phyloP scores from a whole-genome alignment of 1,139 yeast species.

The Fermentozyma sake region DNA sequence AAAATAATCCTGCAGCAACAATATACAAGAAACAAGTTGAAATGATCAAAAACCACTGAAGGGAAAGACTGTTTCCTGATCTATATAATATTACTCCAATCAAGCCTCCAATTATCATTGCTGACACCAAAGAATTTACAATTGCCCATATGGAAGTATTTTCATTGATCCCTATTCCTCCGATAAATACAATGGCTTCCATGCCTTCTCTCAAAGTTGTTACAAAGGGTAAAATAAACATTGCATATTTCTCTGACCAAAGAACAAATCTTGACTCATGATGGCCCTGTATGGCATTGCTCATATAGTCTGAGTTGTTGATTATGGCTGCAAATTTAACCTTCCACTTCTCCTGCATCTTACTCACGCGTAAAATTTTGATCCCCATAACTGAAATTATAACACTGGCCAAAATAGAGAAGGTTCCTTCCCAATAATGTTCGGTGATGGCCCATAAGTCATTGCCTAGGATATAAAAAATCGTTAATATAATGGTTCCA shows the following conservation, averaged over 20 bases:
- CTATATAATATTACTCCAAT: slow-evolving; percentile 37
- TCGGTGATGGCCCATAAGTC: slow-evolving; percentile 43
- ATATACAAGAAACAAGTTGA: slow-evolving; percentile 41
- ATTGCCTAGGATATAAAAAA: slow-evolving; percentile 34
- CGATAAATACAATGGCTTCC: slow-evolving; percentile 46
- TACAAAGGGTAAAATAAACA: slow-evolving; percentile 41
- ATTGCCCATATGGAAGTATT: slow-evolving; percentile 33
- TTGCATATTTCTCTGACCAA: slow-evolving; percentile 30
- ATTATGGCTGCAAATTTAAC: slow-evolving; percentile 41
- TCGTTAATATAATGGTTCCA: slow-evolving; percentile 32
- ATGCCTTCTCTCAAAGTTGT: slow-evolving; percentile 46
- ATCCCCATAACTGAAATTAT: slow-evolving; percentile 45
- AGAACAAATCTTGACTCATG: slow-evolving; percentile 1
- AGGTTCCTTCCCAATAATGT: slow-evolving; percentile 46
- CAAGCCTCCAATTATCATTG: slow-evolving; percentile 27
- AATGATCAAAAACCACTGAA: slow-evolving; percentile 36
- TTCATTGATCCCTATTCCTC: slow-evolving; percentile 45
- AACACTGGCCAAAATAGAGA: slow-evolving; percentile 40
- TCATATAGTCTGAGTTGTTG: slow-evolving; percentile 6
- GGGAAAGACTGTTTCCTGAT: slow-evolving; percentile 40
- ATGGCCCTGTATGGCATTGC: slow-evolving; percentile 5
- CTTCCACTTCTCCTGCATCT: slow-evolving; percentile 87
- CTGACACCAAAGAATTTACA: slow-evolving; percentile 25
- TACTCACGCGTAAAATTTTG: slow-evolving; percentile 41
- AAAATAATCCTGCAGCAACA: slow-evolving; percentile 44